Evolutionary conservation across 1,139 yeast genomes (phyloP).

Genomic region (Geotrichum histeridarum): DNA sequence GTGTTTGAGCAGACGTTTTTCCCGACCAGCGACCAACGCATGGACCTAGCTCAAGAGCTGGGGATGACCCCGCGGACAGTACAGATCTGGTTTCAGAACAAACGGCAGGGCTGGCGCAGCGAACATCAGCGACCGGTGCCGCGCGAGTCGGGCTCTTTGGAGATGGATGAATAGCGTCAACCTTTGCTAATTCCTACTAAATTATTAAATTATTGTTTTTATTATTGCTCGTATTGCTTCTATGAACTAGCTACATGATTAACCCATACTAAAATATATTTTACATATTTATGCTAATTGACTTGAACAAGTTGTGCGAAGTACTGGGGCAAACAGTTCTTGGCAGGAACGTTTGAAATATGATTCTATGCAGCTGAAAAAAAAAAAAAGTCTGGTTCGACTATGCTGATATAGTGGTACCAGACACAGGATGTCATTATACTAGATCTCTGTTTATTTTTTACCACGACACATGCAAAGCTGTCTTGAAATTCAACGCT

Average conservation of each 20-base stretch:
- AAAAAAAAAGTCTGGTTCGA: no score
- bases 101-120: slow-evolving; percentile 38
- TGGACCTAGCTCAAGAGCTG: slow-evolving; percentile 36
- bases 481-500: no score
- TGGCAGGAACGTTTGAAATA: background rate
- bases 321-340: background rate
- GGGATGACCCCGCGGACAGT: slow-evolving; percentile 41
- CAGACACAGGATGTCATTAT: no score
- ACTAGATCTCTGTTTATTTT: no score
- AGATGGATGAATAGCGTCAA: slow-evolving; percentile 1
- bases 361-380: no score
- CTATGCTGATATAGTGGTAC: no score
- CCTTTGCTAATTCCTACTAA: background rate
- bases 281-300: no score
- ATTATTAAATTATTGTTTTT: background rate
- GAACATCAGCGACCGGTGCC: slow-evolving; percentile 32
- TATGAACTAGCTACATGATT: no score
- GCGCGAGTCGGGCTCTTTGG: slow-evolving; percentile 21
- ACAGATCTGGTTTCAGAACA: slow-evolving; percentile 41
- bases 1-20: slow-evolving; percentile 38
- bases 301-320: background rate
- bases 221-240: background rate
- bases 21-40: slow-evolving; percentile 37
- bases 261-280: no score
- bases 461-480: no score